Conservation (phyloP, 73 alveolate genomes). For the Loxodes magnus region DNA sequence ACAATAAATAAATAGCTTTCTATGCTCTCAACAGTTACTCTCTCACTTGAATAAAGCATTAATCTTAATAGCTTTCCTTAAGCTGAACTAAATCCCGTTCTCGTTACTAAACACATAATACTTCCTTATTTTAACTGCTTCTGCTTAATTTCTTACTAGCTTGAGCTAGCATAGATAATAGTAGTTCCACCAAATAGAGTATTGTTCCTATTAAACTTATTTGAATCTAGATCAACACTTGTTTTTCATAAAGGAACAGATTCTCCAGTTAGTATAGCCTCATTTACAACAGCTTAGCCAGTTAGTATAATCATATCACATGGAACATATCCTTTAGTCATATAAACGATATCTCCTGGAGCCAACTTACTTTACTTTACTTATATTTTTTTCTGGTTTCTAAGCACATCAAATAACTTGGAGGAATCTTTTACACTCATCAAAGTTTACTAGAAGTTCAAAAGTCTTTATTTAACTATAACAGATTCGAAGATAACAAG, state of each 20-base stretch:
- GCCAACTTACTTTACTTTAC: slow-evolving; percentile 63
- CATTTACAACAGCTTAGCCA: slow-evolving; percentile 87
- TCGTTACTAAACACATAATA: slow-evolving; percentile 82
- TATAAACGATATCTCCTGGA: slow-evolving; percentile 84
- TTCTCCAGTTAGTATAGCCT: slow-evolving; percentile 90
- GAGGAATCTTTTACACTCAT: slow-evolving; percentile 89
- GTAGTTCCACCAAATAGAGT: slow-evolving; percentile 80
- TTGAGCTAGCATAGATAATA: slow-evolving; percentile 35
- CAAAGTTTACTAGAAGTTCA: slow-evolving; percentile 84
- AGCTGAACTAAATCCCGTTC: slow-evolving; percentile 89
- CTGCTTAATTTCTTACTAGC: slow-evolving; percentile 31
- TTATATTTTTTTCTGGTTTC: slow-evolving; percentile 67
- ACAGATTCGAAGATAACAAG: slow-evolving; percentile 78
- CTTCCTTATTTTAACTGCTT: slow-evolving; percentile 52
- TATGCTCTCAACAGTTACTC: slow-evolving; percentile 83
- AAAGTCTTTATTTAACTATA: slow-evolving; percentile 85
- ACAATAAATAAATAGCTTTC: slow-evolving; percentile 82
- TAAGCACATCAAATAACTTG: slow-evolving; percentile 45
- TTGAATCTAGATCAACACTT: too few species aligned
- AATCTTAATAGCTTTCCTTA: slow-evolving; percentile 94
- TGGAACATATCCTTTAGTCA: slow-evolving; percentile 54
- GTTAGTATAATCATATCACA: slow-evolving; percentile 65
- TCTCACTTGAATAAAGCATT: slow-evolving; percentile 81
- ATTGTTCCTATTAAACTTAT: too few species aligned
- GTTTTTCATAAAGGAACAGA: too few species aligned